Evolutionary conservation across 345 rosid genomes (phyloP).

Genomic region (Heritiera littoralis): DNA sequence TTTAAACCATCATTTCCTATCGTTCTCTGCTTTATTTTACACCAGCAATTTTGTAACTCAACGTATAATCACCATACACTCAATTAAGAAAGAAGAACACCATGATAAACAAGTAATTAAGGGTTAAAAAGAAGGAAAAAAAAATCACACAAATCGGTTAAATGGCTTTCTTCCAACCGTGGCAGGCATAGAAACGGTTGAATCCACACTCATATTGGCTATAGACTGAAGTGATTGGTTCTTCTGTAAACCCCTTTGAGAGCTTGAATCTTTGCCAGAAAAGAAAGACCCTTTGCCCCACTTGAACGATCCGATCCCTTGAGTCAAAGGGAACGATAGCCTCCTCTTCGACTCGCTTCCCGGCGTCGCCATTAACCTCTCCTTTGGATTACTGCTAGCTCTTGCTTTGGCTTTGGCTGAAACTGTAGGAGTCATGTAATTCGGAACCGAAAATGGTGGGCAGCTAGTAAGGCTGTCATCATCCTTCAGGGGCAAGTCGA

Average conservation of each 20-base stretch:
- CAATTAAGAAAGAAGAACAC: slow-evolving; percentile 27
- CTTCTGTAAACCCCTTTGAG: slow-evolving; percentile 40
- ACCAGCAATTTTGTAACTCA: slow-evolving; percentile 34
- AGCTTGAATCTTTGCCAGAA: slow-evolving; percentile 57
- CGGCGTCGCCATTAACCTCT: slow-evolving; percentile 64
- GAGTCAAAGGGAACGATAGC: slow-evolving; percentile 65
- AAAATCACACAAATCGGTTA: slow-evolving; percentile 89
- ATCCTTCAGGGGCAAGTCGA: slow-evolving; percentile 58
- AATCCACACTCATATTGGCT: slow-evolving; percentile 70
- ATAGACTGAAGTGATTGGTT: slow-evolving; percentile 50
- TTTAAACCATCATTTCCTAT: slow-evolving; percentile 41
- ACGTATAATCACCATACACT: slow-evolving; percentile 40
- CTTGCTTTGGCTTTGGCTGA: slow-evolving; percentile 84
- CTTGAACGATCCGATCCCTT: slow-evolving; percentile 71
- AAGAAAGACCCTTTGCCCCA: slow-evolving; percentile 77
- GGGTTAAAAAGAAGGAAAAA: slow-evolving; percentile 18
- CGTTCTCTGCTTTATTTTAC: slow-evolving; percentile 45
- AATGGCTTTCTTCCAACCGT: slow-evolving; percentile 74
- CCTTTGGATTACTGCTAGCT: slow-evolving; percentile 74
- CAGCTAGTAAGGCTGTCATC: slow-evolving; percentile 92
- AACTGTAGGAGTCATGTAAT: slow-evolving; percentile 82
- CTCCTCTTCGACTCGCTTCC: slow-evolving; percentile 69
- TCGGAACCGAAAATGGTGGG: slow-evolving; percentile 85
- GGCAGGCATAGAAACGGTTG: slow-evolving; percentile 83
- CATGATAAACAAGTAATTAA: slow-evolving; percentile 14